Evolutionary conservation across 345 rosid genomes (phyloP).

Genomic region (Citrus mangshanensis): DNA sequence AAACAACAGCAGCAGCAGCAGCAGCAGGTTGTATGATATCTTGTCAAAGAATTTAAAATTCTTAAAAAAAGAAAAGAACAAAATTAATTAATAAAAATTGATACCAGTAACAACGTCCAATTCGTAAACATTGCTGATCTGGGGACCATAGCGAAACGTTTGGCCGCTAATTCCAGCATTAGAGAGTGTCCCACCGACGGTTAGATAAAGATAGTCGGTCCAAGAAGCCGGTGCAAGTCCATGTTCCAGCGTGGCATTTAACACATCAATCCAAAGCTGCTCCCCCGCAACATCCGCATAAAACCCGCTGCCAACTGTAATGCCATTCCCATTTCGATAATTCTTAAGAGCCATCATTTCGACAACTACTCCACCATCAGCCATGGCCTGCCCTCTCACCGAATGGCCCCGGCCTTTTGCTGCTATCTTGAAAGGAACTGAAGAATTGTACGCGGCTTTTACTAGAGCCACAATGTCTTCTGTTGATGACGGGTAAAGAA

Average conservation of each 20-base stretch:
- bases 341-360: slow-evolving; percentile 56
- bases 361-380: slow-evolving; percentile 59
- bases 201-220: slow-evolving; percentile 86
- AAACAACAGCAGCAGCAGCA: too few species aligned
- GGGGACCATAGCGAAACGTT: slow-evolving; percentile 84
- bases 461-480: slow-evolving; percentile 50
- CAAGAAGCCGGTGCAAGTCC: slow-evolving; percentile 79
- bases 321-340: slow-evolving; percentile 21
- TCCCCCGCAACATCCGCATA: slow-evolving; percentile 82
- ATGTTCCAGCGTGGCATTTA: slow-evolving; percentile 35
- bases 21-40: neutral
- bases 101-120: slow-evolving; percentile 88
- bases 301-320: slow-evolving; percentile 22
- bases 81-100: neutral
- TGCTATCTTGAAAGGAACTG: slow-evolving; percentile 49
- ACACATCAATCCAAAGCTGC: slow-evolving; percentile 79
- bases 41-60: neutral
- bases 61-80: neutral
- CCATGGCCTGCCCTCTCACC: slow-evolving; percentile 73
- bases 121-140: slow-evolving; percentile 82
- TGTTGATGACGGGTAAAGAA: slow-evolving; percentile 57
- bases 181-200: slow-evolving; percentile 91
- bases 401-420: slow-evolving; percentile 85
- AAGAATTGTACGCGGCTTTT: slow-evolving; percentile 30
- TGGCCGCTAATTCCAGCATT: slow-evolving; percentile 97